phyloP scores from a whole-genome alignment of 139 green algal genomes.

The Chlamydomonas sp. region DNA sequence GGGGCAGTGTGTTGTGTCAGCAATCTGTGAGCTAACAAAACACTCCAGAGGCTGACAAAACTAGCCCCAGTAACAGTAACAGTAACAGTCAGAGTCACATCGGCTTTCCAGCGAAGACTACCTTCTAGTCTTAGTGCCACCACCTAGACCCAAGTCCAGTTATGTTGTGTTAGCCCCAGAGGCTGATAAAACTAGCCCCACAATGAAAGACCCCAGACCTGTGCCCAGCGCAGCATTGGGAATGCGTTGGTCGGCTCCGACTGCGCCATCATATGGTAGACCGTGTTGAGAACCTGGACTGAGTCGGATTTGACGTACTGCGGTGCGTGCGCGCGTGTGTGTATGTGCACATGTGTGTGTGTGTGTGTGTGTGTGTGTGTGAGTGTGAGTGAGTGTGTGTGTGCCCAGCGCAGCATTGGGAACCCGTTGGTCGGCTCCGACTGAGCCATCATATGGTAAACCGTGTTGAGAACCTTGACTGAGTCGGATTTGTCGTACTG shows the following conservation, averaged over 20 bases:
- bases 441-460: slow-evolving; percentile 9
- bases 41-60: no score
- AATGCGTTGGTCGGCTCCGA: background rate
- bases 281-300: slow-evolving; percentile 6
- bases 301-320: no score
- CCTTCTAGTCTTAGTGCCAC: no score
- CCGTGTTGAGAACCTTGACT: slow-evolving; percentile 8
- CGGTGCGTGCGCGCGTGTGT: background rate
- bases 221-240: slow-evolving; percentile 5
- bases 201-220: background rate
- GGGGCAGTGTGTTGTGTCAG: no score
- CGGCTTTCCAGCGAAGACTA: no score
- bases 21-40: no score
- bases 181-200: no score
- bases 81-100: no score
- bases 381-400: background rate
- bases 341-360: background rate
- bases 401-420: slow-evolving; percentile 5
- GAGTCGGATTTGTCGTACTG: no score
- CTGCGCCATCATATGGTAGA: slow-evolving; percentile 9
- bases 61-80: no score
- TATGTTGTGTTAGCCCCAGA: no score
- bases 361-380: background rate
- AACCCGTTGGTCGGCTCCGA: background rate
- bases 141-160: no score